Percentiles rank a stretch among this genome's conserved stretches.
Conservation (phyloP, 2,329 filamentous ascomycete species). For the Trichoderma polysporum region DNA sequence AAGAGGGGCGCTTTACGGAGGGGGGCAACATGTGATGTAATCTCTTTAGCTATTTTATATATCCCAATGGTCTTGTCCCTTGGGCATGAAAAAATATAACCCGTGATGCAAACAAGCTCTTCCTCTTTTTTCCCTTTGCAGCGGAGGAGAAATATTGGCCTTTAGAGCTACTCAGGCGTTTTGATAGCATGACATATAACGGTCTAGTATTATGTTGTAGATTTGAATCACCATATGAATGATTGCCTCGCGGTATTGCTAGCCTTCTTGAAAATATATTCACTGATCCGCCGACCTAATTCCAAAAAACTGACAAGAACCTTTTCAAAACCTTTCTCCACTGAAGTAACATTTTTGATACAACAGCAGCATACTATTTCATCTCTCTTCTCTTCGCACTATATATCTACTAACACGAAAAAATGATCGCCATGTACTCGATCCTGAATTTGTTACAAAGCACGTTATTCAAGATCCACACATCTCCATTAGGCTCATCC, state of each 20-base stretch:
- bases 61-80: neutral
- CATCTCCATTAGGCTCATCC: neutral
- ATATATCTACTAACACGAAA: neutral
- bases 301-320: neutral
- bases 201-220: neutral
- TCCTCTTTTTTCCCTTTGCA: neutral
- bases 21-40: neutral
- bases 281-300: neutral
- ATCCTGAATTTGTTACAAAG: neutral
- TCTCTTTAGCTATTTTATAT: neutral
- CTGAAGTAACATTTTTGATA: neutral
- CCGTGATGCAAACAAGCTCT: neutral
- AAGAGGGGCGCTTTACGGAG: neutral
- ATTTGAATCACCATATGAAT: neutral
- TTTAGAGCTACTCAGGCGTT: too few relatives aligned
- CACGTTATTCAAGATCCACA: constrained; percentile 5
- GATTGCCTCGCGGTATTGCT: neutral
- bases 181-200: too few relatives aligned
- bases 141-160: too few relatives aligned
- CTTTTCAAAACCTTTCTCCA: neutral
- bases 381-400: neutral
- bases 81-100: neutral
- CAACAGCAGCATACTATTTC: neutral
- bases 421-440: neutral
- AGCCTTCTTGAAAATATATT: neutral